A percentile compares a stretch with the other conserved stretches of the same genome.
These are phyloP conservation scores for Sclerotinia sclerotiorum DNA, from an alignment of 2,329 filamentous ascomycete species.

Conservation along the genomic window DNA sequence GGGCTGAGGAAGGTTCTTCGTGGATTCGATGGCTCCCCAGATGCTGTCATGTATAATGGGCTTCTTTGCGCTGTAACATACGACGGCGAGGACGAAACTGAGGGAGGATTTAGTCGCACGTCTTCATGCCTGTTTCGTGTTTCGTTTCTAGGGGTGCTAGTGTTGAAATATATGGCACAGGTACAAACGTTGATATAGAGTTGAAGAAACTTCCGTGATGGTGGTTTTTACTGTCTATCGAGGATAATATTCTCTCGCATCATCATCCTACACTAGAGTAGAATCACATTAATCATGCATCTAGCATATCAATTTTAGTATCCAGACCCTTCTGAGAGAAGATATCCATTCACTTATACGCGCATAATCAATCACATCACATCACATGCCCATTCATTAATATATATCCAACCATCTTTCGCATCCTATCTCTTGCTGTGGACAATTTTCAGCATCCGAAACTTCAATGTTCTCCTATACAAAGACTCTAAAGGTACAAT, in stretches of 20 bases:
- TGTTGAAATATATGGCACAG: neutral
- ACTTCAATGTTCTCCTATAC: no score
- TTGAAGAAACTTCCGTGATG: neutral
- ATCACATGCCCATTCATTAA: neutral
- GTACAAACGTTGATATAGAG: neutral
- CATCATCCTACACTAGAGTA: neutral
- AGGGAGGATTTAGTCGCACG: constrained; percentile 1
- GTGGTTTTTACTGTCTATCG: neutral
- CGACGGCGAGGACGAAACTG: neutral
- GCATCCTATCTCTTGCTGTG: neutral
- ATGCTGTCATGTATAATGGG: neutral
- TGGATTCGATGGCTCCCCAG: neutral
- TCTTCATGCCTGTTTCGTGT: neutral
- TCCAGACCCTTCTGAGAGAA: neutral
- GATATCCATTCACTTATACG: neutral
- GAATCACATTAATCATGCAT: neutral
- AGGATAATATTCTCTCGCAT: neutral
- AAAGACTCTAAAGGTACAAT: neutral
- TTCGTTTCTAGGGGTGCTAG: neutral
- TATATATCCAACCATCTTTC: neutral
- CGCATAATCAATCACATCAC: neutral
- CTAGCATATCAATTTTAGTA: neutral
- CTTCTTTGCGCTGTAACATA: neutral
- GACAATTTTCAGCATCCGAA: neutral
- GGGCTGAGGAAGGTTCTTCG: constrained; percentile 10